Base-by-base conservation (phyloP, 306 rosid genomes). In the Senna tora region DNA sequence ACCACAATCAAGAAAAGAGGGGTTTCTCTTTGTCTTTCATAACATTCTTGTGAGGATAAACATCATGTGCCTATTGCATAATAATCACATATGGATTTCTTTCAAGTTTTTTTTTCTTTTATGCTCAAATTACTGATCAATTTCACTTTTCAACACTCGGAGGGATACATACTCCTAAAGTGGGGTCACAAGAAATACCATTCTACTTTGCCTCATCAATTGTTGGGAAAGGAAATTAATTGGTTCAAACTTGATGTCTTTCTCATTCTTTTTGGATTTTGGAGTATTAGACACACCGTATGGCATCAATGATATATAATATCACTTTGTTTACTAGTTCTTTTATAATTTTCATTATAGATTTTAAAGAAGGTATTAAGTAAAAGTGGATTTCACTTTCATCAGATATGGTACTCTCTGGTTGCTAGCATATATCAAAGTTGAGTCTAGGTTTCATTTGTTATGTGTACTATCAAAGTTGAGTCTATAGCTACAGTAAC, bases 1-100 rank as follows among this genome's bases (percentile, higher is more conserved):
- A 77, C 82, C 71, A 45, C 87, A 79, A 85, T 67, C 69, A 80
- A 81, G 84, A 80, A 72, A n/a, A 57, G 41, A 79, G 42, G 60
- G 67, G 30, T 25, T 3, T 79, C 75, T 60, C 78, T 68, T 69
- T 72, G 56, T 64, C 77, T 75, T 38, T 68, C 71, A 67, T 73
- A 17, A 72, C 75, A 57, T 69, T 81, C 82, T 60, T 43, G 52
- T 50, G 21, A 19, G 50, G 60, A 54, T n/a, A n/a, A n/a, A n/a
- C n/a, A n/a, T n/a, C n/a, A n/a, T n/a, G n/a, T n/a, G n/a, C n/a
- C n/a, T n/a, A n/a, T n/a, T n/a, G n/a, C n/a, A n/a, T n/a, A n/a
- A n/a, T n/a, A n/a, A n/a, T n/a, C n/a, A n/a, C n/a, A 65, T 65
- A 41, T 28, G 64, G 56, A 25, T 78, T 51, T n/a, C n/a, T n/a